Percentiles rank a stretch among this genome's conserved stretches.
Evolutionary conservation across 1,139 yeast species (phyloP).

Genomic region (Kazachstania sp.): DNA sequence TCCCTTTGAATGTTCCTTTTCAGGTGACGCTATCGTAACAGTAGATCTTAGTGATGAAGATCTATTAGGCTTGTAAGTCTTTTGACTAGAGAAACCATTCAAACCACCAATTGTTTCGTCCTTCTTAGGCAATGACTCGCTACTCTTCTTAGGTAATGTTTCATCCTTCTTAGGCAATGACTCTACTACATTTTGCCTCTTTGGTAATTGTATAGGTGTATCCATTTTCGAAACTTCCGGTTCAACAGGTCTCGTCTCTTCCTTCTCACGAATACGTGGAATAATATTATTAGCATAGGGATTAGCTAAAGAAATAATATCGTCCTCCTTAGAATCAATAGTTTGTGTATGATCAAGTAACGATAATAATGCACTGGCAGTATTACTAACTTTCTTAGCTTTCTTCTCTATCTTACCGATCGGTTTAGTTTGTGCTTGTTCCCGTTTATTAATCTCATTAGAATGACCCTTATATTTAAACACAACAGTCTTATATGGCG

Average conservation of each 20-base stretch:
- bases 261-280: background rate
- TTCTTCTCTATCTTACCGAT: slow-evolving; percentile 9
- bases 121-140: too few species aligned
- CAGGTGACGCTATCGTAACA: slow-evolving; percentile 8
- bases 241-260: background rate
- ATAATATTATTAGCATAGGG: slow-evolving; percentile 39
- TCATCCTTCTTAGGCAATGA: too few species aligned
- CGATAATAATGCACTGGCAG: slow-evolving; percentile 60
- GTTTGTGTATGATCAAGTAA: slow-evolving; percentile 42
- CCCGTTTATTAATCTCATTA: background rate
- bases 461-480: slow-evolving; percentile 18
- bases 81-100: background rate
- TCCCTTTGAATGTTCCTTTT: too few species aligned
- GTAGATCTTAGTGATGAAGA: slow-evolving; percentile 33
- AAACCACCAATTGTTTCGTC: too few species aligned
- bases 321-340: slow-evolving; percentile 3
- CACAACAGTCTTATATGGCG: slow-evolving; percentile 51
- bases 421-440: background rate
- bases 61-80: slow-evolving; percentile 31
- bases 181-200: background rate
- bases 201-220: background rate
- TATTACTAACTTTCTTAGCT: slow-evolving; percentile 40
- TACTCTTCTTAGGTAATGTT: too few species aligned
- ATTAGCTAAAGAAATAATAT: slow-evolving; percentile 37
- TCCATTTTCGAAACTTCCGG: background rate